Evolutionary conservation across 1,284 basidiomycete species (phyloP).

Genomic region (Spongispora temasekensis): DNA sequence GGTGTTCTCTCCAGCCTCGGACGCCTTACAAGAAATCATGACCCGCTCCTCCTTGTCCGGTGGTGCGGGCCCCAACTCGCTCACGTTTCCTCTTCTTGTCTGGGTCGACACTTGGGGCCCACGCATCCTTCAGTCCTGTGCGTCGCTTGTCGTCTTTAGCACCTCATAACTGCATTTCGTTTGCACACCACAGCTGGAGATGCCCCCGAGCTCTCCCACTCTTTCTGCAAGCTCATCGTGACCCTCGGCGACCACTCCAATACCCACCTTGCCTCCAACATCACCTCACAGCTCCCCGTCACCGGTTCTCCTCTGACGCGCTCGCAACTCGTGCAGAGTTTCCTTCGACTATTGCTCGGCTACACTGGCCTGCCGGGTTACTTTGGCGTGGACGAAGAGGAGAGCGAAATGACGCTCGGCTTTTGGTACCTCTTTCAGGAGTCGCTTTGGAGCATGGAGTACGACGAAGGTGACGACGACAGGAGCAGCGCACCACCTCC

Average conservation of each 20-base stretch:
- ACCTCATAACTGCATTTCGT: background rate
- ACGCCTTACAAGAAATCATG: constrained; percentile 77
- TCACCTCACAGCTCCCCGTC: constrained; percentile 48
- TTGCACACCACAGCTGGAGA: constrained; percentile 37
- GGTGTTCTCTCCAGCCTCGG: constrained; percentile 63
- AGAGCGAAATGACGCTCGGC: constrained; percentile 81
- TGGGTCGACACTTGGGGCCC: constrained; percentile 66
- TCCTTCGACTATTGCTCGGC: constrained; percentile 69
- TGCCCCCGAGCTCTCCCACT: constrained; percentile 60
- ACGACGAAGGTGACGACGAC: constrained; percentile 49
- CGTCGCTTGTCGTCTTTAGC: constrained; percentile 16
- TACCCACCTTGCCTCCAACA: constrained; percentile 72
- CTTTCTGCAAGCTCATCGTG: constrained; percentile 76
- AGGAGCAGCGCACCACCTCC: constrained; percentile 29
- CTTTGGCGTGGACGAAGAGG: constrained; percentile 80
- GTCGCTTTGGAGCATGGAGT: constrained; percentile 77
- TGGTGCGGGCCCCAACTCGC: constrained; percentile 67
- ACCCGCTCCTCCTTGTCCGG: constrained; percentile 70
- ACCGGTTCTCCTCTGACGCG: constrained; percentile 30
- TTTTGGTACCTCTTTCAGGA: constrained; percentile 93
- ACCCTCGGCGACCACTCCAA: constrained; percentile 85
- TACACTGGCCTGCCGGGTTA: constrained; percentile 77
- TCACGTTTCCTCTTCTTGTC: constrained; percentile 80
- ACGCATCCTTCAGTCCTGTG: constrained; percentile 51
- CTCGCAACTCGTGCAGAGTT: constrained; percentile 65